Base-by-base conservation (phyloP, 495 filamentous ascomycete genomes). In the Hyaloscypha bicolor region DNA sequence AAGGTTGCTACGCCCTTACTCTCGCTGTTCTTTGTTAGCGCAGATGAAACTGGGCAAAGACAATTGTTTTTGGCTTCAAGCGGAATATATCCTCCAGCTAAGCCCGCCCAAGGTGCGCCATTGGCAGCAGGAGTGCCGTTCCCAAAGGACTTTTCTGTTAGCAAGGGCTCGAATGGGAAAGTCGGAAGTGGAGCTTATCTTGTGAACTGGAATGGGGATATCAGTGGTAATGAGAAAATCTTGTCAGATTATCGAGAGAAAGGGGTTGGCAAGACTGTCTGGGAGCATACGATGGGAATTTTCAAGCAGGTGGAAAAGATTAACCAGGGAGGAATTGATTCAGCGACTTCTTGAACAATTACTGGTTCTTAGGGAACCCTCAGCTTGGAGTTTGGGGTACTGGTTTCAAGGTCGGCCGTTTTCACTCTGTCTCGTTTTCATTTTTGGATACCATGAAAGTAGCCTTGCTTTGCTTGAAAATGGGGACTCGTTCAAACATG, bases 61-160 rank as follows among this genome's bases (percentile, higher is more conserved):
- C 80, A 83, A 70, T 69, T 83, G 57, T 83, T 77, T 70, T 72
- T 74, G 19, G 77, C 78, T 32, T 83, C 78, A 37, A 83, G 77
- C 73, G 71, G 67, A 9, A 68, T 72, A 14, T 85, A 72, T 66
- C 71, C 79, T 4, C 71, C 79, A 30, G 30, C 35, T 9, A 71
- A 66, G 63, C 64, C 66, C 2, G 56, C 35, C 12, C 55, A 51
- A 21, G 68, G 60, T 9, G 63, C 33, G 8, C 55, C 48, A 6
- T 37, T 68, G 8, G 59, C 60, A 2, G 45, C 31, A 12, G 71
- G 67, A 5, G 55, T 67, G 25, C 25, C 60, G 16, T 22, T 35
- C 25, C 9, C 59, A 2, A 68, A 72, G 33, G 69, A 45, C 0
- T 21, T 75, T 6, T 60, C 62, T 30, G 66, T 75, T 14, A 68